Base-by-base conservation (phyloP, 2,329 filamentous ascomycete species). In the Hymenoscyphus fraxineus region DNA sequence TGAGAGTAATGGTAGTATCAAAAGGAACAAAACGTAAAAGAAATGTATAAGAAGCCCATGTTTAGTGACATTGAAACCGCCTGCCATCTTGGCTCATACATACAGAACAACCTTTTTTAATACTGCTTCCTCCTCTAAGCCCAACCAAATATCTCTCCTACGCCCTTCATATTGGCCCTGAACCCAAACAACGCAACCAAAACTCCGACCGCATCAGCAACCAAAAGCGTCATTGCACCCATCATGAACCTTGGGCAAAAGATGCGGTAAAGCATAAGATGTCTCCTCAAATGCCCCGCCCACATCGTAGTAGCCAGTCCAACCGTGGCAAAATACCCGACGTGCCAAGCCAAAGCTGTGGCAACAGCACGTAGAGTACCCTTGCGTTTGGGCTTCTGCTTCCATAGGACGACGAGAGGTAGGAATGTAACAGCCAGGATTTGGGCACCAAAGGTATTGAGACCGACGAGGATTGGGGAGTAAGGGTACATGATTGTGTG, bases 231-330 rank as follows among this genome's bases (percentile, higher is more conserved):
- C 3, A 84, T 78, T 0, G 87, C 88, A 0, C 89, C 92, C 75
- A 92, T 84, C 89, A 99, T 91, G 79, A 94, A 99, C 35, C 94
- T 81, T 58, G 95, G 95, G 78, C 85, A 89, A 74, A 99, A 99
- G 55, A 99, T 92, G 54, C 95, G 85, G 78, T 95, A 99, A 38
- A 99, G 83, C 95, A 99, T 99, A 68, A 99, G 82, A 80, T 99
- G 95, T 60, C 95, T 84, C 62, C 95, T 83, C 73, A 99, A 79
- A 79, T 92, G 88, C 1, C 91, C 93, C 0, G 94, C 92, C 89
- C 94, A 97, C 76, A 90, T 87, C 71, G 95, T 96, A 4, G 93
- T 97, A 0, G 92, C 91, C 27, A 97, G 78, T 35, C 89, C 89
- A 74, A 97, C 85, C 9, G 91, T 89, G 5, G 91, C 91, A 74